These are phyloP conservation scores for Penicillium pancosmium DNA, from an alignment of 495 filamentous ascomycete genomes.

Conservation along the genomic window DNA sequence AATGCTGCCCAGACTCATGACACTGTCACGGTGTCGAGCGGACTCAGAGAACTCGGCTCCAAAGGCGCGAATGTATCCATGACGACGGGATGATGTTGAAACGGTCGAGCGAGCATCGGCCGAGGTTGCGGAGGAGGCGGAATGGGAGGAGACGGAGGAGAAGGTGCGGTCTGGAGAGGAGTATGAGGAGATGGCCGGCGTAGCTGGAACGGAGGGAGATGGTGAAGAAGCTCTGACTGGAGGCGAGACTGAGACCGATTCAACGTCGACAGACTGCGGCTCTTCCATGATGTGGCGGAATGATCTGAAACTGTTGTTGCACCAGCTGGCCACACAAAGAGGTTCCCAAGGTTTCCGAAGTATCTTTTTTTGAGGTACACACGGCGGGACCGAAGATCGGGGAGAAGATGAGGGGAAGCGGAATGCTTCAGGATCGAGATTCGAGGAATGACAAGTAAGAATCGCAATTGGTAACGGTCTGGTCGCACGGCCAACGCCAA, in stretches of 20 bases:
- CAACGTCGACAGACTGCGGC: slow-evolving; percentile 29
- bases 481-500: slow-evolving; percentile 22
- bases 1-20: slow-evolving; percentile 94
- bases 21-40: slow-evolving; percentile 85
- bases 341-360: background rate
- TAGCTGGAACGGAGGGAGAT: slow-evolving; percentile 60
- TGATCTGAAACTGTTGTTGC: slow-evolving; percentile 21
- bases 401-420: background rate
- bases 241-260: slow-evolving; percentile 23
- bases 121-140: slow-evolving; percentile 65
- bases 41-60: slow-evolving; percentile 90
- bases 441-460: background rate
- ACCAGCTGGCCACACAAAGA: slow-evolving; percentile 13
- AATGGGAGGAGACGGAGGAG: slow-evolving; percentile 75
- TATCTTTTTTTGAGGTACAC: background rate
- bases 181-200: slow-evolving; percentile 63
- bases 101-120: slow-evolving; percentile 54
- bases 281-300: slow-evolving; percentile 36
- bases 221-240: slow-evolving; percentile 55
- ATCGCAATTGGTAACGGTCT: slow-evolving; percentile 2
- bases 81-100: slow-evolving; percentile 61
- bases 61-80: slow-evolving; percentile 89
- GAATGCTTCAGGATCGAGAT: background rate
- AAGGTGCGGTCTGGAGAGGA: slow-evolving; percentile 71
- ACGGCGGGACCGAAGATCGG: background rate